phyloP scores from a whole-genome alignment of 2,329 filamentous ascomycete species.

The Fusarium metavorans region DNA sequence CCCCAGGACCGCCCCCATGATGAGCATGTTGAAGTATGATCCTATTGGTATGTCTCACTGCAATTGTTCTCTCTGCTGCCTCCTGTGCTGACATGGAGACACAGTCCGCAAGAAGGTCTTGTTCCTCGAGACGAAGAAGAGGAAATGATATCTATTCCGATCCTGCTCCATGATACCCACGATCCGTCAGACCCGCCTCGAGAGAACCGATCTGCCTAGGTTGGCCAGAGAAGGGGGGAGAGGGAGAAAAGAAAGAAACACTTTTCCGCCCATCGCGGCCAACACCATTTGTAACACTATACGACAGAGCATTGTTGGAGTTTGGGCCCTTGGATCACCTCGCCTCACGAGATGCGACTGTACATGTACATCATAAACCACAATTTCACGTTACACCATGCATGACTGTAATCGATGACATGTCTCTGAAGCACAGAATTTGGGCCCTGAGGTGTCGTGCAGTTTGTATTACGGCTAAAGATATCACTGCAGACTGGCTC shows the following conservation, averaged over 20 bases:
- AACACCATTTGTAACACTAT: conserved; percentile 46
- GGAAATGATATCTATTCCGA: conserved; percentile 59
- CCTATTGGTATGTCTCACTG: conserved; percentile 77
- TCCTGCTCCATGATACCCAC: conserved; percentile 26
- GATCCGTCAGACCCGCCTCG: conserved; percentile 9
- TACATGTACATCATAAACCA: conserved; percentile 43
- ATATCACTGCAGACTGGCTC: background rate
- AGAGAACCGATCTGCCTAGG: conserved; percentile 8
- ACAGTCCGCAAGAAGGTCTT: conserved; percentile 94
- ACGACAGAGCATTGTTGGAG: conserved; percentile 47
- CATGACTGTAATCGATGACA: conserved; percentile 11
- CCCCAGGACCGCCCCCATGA: conserved; percentile 81
- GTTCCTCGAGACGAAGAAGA: conserved; percentile 93
- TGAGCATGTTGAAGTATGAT: conserved; percentile 99
- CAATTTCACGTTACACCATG: conserved; percentile 22
- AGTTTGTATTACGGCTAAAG: background rate
- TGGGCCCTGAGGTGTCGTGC: background rate
- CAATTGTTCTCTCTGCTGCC: background rate
- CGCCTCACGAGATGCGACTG: conserved; percentile 37
- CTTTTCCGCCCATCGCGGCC: conserved; percentile 1
- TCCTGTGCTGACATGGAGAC: conserved; percentile 19
- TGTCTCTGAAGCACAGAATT: conserved; percentile 14
- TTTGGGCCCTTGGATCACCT: conserved; percentile 41
- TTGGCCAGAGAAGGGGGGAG: conserved; percentile 16
- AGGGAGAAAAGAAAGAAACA: background rate